These are phyloP conservation scores for Cenchrus purpureus DNA, from an alignment of 176 grass and related monocot genomes.

Conservation along the genomic window DNA sequence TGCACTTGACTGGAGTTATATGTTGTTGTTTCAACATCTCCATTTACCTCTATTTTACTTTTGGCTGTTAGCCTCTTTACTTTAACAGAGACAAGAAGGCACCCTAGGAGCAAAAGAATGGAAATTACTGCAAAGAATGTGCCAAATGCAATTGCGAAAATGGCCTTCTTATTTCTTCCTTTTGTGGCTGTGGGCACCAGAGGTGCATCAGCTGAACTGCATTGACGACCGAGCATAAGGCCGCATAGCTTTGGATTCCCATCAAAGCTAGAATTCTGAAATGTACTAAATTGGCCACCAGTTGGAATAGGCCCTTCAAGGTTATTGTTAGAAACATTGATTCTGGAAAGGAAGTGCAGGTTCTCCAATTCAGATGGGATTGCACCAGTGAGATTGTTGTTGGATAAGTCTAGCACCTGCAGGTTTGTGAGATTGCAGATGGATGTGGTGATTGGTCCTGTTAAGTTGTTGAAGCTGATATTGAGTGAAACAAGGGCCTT, in stretches of 20 bases:
- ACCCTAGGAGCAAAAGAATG: neutral
- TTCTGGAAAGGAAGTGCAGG: conserved; percentile 28
- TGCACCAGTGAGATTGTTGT: conserved; percentile 22
- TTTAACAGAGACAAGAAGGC: neutral
- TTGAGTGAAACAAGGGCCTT: conserved; percentile 12
- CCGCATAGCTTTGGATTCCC: neutral
- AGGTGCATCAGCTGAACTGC: neutral
- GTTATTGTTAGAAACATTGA: conserved; percentile 42
- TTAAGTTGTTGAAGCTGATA: conserved; percentile 40
- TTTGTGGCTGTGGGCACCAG: neutral
- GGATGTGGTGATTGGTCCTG: conserved; percentile 6
- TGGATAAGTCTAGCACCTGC: conserved; percentile 35
- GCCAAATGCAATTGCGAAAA: conserved; percentile 42
- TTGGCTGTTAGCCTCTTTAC: neutral
- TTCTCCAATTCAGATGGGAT: conserved; percentile 8
- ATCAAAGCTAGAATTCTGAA: conserved; percentile 38
- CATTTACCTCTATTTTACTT: neutral
- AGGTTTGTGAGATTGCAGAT: conserved; percentile 41
- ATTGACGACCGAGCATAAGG: neutral
- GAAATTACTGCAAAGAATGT: neutral
- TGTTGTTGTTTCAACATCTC: neutral
- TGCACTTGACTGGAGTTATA: conserved; percentile 14
- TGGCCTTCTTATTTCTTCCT: neutral
- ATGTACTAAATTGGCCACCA: conserved; percentile 37
- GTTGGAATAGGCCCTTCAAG: conserved; percentile 40